These are phyloP conservation scores for Globisporangium parvum DNA, from an alignment of 352 stramenopile genomes.

Conservation along the genomic window DNA sequence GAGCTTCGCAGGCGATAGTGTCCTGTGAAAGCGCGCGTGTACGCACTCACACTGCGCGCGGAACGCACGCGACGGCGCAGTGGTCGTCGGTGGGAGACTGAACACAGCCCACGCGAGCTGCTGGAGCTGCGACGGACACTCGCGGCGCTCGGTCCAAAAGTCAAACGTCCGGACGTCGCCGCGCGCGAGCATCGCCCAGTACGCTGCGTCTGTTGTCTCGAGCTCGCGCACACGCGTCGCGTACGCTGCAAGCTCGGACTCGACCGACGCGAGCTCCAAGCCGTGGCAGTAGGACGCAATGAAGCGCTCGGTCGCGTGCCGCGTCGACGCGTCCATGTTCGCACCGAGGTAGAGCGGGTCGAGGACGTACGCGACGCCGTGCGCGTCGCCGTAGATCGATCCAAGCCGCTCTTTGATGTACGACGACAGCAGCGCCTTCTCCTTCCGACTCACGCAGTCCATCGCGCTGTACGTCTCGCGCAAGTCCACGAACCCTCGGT, in stretches of 20 bases:
- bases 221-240: conserved; percentile 28
- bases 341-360: conserved; percentile 49
- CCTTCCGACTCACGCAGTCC: conserved; percentile 64
- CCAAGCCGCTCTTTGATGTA: conserved; percentile 60
- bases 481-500: conserved; percentile 41
- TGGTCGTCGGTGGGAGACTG: conserved; percentile 41
- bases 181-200: conserved; percentile 47
- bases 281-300: conserved; percentile 36
- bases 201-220: conserved; percentile 43
- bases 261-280: conserved; percentile 22
- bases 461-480: conserved; percentile 42
- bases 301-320: conserved; percentile 37
- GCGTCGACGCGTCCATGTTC: conserved; percentile 40
- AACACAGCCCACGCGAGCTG: conserved; percentile 54
- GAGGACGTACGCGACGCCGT: conserved; percentile 55
- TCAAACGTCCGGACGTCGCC: conserved; percentile 40
- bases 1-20: conserved; percentile 35
- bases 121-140: conserved; percentile 49
- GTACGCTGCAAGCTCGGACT: conserved; percentile 13
- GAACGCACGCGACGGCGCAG: conserved; percentile 28
- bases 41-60: conserved; percentile 22
- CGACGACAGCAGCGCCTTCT: conserved; percentile 63
- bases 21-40: conserved; percentile 36
- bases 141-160: conserved; percentile 53
- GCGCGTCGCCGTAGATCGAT: conserved; percentile 51